Base-by-base conservation (phyloP, 1,284 basidiomycete genomes). In the Microstroma glucosiphilum region DNA sequence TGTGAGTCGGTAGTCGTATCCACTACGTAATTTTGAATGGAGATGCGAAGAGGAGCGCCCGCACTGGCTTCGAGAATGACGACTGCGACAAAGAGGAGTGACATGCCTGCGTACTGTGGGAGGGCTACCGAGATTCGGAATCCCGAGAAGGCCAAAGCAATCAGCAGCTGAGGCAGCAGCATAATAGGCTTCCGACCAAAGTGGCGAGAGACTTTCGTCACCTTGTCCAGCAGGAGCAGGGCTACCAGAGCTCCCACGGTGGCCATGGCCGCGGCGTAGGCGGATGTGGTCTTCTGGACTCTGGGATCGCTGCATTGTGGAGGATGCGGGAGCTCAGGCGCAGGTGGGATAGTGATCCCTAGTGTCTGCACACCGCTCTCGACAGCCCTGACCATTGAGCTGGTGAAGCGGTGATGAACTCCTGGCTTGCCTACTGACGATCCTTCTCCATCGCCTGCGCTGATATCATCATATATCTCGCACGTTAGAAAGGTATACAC, bases 1-100 rank as follows among this genome's bases (percentile, higher is more conserved):
- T 71, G 66, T 9, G 69, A 58, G 46, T 73, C 71, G 2, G 66
- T 63, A 9, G 70, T 72, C 1, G 70, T 72, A 63, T 76, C 73
- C n/a, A 76, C 72, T 40, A 76, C 71, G 48, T 74, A 76, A 46
- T 74, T 72, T 56, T 76, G 73, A 12, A 74, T 63, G n/a, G 71
- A 70, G 21, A 74, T 69, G 1, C 69, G 64, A 17, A 74, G 66
- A 2, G 71, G 72, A 7, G 69, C 70, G 8, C 72, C 73, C 25
- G 70, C 69, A 30, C 70, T 70, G 6, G 70, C 71, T 59, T 76
- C 72, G 0, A 67, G 65, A 9, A 72, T 15, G 12, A 76, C 69
- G 21, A 72, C 69, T 19, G 70, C 70, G 43, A 57, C 46, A 40
- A 67, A 68, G 37, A 74, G 64, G n/a, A 74, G 60, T 9, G 63